These are phyloP conservation scores for Plasmodium chabaudi DNA, from an alignment of 169 alveolate genomes.

Conservation along the genomic window DNA sequence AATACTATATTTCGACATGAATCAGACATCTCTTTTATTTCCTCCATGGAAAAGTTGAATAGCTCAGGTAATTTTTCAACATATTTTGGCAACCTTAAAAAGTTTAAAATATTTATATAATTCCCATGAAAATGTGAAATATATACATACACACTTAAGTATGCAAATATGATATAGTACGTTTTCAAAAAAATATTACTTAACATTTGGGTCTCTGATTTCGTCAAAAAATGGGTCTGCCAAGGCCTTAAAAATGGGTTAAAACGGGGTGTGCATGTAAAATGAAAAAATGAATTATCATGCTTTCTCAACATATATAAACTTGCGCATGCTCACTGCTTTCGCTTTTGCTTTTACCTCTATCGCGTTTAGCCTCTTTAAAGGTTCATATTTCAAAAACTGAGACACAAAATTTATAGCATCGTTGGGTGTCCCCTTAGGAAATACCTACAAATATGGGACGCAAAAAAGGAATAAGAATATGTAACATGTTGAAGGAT, in stretches of 20 bases:
- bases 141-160: background rate
- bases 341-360: slow-evolving; percentile 74
- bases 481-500: background rate
- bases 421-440: slow-evolving; percentile 83
- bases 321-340: background rate
- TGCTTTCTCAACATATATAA: background rate
- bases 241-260: slow-evolving; percentile 86
- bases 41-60: slow-evolving; percentile 75
- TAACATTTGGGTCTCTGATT: slow-evolving; percentile 85
- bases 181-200: slow-evolving; percentile 11
- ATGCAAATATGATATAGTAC: background rate
- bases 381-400: slow-evolving; percentile 90
- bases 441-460: slow-evolving; percentile 77
- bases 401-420: slow-evolving; percentile 88
- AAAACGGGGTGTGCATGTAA: background rate
- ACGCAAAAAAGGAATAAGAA: background rate
- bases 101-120: background rate
- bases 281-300: background rate
- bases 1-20: slow-evolving; percentile 48
- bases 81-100: slow-evolving; percentile 53
- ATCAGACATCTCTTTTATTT: slow-evolving; percentile 76
- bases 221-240: slow-evolving; percentile 97
- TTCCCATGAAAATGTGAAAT: background rate
- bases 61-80: slow-evolving; percentile 78
- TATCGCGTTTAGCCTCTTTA: slow-evolving; percentile 87